A percentile compares a stretch with the other conserved stretches of the same genome.
These are phyloP conservation scores for Larix sibirica DNA, from an alignment of 83 land plant species.

Conservation along the genomic window DNA sequence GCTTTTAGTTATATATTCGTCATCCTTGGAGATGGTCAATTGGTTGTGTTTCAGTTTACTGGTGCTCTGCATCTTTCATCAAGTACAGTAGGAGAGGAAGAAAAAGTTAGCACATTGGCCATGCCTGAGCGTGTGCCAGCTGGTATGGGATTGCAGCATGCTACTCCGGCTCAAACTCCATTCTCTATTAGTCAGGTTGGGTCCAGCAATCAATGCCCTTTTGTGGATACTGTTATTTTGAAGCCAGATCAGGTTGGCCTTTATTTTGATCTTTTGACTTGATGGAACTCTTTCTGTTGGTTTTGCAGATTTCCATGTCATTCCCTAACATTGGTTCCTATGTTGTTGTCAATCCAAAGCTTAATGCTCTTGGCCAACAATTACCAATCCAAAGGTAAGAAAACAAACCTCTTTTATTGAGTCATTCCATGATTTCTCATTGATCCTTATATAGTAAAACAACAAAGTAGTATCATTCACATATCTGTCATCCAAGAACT, in stretches of 20 bases:
- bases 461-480: background rate
- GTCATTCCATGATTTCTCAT: background rate
- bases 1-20: background rate
- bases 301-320: slow-evolving; percentile 58
- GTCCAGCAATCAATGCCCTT: background rate
- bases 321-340: slow-evolving; percentile 70
- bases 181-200: slow-evolving; percentile 72
- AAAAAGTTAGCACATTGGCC: slow-evolving; percentile 43
- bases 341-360: slow-evolving; percentile 77
- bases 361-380: slow-evolving; percentile 73
- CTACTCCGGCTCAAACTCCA: slow-evolving; percentile 47
- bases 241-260: background rate
- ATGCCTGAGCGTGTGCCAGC: slow-evolving; percentile 58
- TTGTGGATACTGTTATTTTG: background rate
- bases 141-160: slow-evolving; percentile 61
- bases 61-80: slow-evolving; percentile 43
- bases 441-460: background rate
- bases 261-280: slow-evolving; percentile 1
- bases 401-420: background rate
- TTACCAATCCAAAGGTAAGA: slow-evolving; percentile 76
- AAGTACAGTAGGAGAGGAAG: slow-evolving; percentile 68
- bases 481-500: background rate
- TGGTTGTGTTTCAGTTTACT: slow-evolving; percentile 36
- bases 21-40: background rate
- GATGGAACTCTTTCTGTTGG: background rate